Percentiles rank a stretch among this genome's conserved stretches.
Evolutionary conservation across 345 rosid genomes (phyloP).

Genomic region (Acer saccharum): DNA sequence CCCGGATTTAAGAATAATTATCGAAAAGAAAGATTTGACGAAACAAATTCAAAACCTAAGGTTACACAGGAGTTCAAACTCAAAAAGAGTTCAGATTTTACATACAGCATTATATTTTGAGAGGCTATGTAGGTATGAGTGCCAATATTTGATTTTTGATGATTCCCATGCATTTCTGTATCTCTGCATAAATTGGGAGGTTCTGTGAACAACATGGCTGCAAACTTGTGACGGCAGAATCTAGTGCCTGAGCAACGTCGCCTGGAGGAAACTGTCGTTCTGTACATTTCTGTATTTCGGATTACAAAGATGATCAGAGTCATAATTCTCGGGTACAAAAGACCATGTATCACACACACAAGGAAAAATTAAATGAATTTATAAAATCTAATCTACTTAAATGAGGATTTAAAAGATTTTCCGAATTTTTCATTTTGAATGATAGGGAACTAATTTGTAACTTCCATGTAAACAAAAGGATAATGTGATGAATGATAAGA

Average conservation of each 20-base stretch:
- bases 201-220: conserved; percentile 78
- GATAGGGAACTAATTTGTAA: too few relatives aligned
- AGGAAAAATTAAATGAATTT: background rate
- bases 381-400: background rate
- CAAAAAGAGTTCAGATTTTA: background rate
- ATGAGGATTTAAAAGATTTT: background rate
- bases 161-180: conserved; percentile 89
- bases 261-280: conserved; percentile 82
- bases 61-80: background rate
- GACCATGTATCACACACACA: background rate
- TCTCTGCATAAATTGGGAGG: conserved; percentile 76
- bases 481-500: too few relatives aligned
- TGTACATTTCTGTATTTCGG: conserved; percentile 73
- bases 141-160: conserved; percentile 72
- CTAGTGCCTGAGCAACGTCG: conserved; percentile 76
- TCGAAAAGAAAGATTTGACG: background rate
- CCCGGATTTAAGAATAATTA: background rate
- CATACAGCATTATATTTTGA: conserved; percentile 20
- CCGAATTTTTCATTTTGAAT: too few relatives aligned
- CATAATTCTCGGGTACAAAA: too few relatives aligned
- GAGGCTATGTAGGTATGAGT: conserved; percentile 48
- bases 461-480: too few relatives aligned
- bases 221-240: conserved; percentile 71
- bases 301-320: conserved; percentile 5
- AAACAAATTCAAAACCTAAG: background rate